Conservation (phyloP, 768 basidiomycete genomes). For the Boletus bicolor region DNA sequence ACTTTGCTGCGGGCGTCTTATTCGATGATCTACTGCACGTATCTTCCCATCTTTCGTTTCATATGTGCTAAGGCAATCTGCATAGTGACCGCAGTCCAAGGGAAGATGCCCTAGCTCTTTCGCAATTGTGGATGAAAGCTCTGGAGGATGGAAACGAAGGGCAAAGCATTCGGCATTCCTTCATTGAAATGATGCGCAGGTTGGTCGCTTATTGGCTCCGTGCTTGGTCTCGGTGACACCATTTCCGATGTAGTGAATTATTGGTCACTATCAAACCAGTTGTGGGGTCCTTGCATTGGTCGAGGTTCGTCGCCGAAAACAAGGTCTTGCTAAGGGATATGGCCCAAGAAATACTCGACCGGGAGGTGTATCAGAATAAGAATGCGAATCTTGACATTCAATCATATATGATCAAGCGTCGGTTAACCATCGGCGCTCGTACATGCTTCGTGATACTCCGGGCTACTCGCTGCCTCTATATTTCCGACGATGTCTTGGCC, state of each 20-base stretch:
- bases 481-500: slow-evolving; percentile 2
- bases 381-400: background rate
- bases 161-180: background rate
- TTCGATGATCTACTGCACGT: background rate
- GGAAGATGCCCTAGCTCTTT: background rate
- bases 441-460: background rate
- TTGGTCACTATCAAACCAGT: background rate
- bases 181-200: slow-evolving; percentile 6
- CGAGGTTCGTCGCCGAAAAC: slow-evolving; percentile 5
- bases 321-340: background rate
- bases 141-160: background rate
- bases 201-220: background rate
- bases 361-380: background rate
- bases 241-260: slow-evolving; percentile 4
- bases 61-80: background rate
- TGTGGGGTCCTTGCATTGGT: slow-evolving; percentile 10
- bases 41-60: background rate
- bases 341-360: slow-evolving; percentile 7
- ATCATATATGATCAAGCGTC: slow-evolving; percentile 12
- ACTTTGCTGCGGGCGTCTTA: background rate
- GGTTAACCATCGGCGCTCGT: slow-evolving; percentile 1
- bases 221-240: background rate
- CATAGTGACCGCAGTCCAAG: background rate
- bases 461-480: background rate
- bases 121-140: background rate